Base-by-base conservation (phyloP, 164 flowering plant genomes). In the Aristolochia contorta region DNA sequence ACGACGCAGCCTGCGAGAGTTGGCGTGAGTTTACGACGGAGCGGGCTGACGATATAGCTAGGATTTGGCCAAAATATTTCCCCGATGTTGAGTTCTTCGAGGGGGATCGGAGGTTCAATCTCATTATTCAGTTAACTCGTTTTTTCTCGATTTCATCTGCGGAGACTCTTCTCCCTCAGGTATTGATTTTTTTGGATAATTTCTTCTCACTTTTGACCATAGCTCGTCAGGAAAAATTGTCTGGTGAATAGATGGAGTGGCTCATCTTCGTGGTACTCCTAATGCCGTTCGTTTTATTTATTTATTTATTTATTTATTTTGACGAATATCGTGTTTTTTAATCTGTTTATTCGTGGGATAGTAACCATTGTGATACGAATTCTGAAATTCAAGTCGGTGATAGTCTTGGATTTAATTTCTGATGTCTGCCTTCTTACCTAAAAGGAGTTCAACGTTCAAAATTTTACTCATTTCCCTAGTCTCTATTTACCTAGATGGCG, bases 101-200 rank as follows among this genome's bases (percentile, higher is more conserved):
- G 47, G 67, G 72, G 19, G 78, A 82, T 30, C 64, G 61, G 20
- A 65, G 65, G 61, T 58, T 73, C 62, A 45, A 56, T 25, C 82
- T 84, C 75, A 71, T 66, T 4, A 50, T 67, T 20, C 60, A 72
- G n/a, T 82, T 87, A 67, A 32, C 65, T 54, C 59, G 54, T 56
- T 81, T 84, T 82, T 80, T 87, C 56, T 78, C 80, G 20, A 32
- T 78, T 37, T 75, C 85, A 2, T 18, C 67, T 1, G 91, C 84
- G 16, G 63, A 57, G 45, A 45, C 43, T 55, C 51, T 84, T 61
- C 71, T 67, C 49, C 76, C 76, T 57, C 89, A 80, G 86, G 95
- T 82, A 48, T 22, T 6, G 19, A 6, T 43, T 21, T 32, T 30
- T 32, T 16, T 45, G 3, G 37, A 1, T 45, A 19, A 45, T 23